Evolutionary conservation across 2,329 filamentous ascomycete species (phyloP), one percentile per base, ranked within the genome.

Genomic region (Tolypocladium endophyticum): DNA sequence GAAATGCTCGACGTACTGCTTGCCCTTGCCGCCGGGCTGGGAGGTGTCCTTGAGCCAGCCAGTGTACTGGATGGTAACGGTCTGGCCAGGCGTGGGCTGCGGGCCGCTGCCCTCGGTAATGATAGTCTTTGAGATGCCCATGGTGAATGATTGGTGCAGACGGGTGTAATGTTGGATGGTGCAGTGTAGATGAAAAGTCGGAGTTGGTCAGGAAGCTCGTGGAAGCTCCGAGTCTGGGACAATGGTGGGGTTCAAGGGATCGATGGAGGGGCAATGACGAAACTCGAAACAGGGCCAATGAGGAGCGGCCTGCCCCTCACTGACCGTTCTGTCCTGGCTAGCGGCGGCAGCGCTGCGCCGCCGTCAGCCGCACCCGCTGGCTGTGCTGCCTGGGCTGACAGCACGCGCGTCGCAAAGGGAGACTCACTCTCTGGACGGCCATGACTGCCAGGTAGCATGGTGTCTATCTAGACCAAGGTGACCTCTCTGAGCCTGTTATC

Each of bases 31-130:
- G 60, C 84, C 79, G 23, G 81, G 74, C 72, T 84, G 76, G 64
- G 70, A 76, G 28, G 78, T 70, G 70, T 95, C 87, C 76, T 88
- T 89, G 64, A 97, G 81, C 77, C 80, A 96, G 68, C 94, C 94
- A 50, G 88, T 94, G 82, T 97, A 97, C 77, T 94, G 85, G 71
- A 97, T 96, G 70, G 83, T 84, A 70, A 97, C 90, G 33, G 77
- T 84, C 73, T 97, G 86, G 65, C 90, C 88, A 20, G 71, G 68
- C 65, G 76, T 71, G 60, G 93, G 89, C 64, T 75, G 78, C 68
- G 85, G 72, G 60, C 81, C 80, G 69, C 81, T 81, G 69, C 93
- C 92, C 63, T 82, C 74, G 41, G 76, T 70, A 67, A 87, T 73
- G 64, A 83, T 74, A 56, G 80, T 81, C 80, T 91, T 95, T 61